A percentile compares a stretch with the other conserved stretches of the same genome.
Evolutionary conservation across 257 asterid genomes (phyloP).

Genomic region (Solanum gracilifrons): DNA sequence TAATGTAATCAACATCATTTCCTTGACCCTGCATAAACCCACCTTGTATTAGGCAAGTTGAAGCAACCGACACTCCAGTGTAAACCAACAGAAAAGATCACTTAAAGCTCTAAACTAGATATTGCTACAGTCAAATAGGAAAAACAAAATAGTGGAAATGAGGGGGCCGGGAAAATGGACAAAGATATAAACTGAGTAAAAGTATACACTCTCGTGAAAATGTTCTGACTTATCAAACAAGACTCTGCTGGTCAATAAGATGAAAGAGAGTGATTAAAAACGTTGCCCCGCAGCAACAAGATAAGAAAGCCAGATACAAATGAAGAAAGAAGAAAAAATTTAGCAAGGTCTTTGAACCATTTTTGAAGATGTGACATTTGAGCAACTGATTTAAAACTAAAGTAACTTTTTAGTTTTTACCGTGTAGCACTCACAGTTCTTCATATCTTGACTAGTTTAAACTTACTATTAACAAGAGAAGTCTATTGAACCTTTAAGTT

Average conservation of each 20-base stretch:
- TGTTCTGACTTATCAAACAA: neutral
- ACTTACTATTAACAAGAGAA: neutral
- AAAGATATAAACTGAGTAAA: neutral
- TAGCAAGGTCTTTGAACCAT: neutral
- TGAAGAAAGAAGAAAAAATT: neutral
- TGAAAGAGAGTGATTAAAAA: neutral
- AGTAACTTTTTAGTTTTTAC: neutral
- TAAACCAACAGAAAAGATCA: neutral
- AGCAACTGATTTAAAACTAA: neutral
- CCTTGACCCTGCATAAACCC: slow-evolving; percentile 60
- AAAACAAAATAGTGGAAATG: neutral
- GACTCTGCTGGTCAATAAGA: neutral
- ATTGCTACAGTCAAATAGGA: neutral
- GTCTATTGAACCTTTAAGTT: neutral
- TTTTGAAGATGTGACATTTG: neutral
- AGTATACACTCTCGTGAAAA: neutral
- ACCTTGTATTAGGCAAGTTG: neutral
- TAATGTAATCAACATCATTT: slow-evolving; percentile 57
- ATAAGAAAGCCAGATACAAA: neutral
- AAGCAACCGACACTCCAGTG: neutral
- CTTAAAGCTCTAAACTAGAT: neutral
- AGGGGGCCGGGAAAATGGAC: neutral
- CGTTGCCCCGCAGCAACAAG: neutral
- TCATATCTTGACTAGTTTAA: neutral
- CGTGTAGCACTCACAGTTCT: neutral